These are phyloP conservation scores for Calocera cornea DNA, from an alignment of 768 basidiomycete genomes.

Conservation along the genomic window DNA sequence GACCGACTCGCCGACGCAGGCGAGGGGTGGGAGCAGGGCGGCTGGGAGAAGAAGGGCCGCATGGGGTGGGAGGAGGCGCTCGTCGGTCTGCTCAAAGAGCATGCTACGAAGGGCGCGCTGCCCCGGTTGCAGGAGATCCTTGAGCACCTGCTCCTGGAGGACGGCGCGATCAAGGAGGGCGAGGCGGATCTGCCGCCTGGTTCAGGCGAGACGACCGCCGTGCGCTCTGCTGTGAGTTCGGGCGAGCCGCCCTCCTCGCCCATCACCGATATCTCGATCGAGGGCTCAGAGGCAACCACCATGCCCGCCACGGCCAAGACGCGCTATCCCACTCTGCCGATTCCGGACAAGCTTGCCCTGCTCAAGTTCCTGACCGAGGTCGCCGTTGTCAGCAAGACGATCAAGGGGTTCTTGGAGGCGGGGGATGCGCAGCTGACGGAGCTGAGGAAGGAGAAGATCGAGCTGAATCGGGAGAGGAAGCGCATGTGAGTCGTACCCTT, in stretches of 20 bases:
- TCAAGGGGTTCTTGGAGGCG: conserved; percentile 79
- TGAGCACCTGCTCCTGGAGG: conserved; percentile 58
- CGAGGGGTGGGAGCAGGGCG: conserved; percentile 72
- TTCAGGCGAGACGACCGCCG: not conserved
- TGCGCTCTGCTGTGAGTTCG: not conserved
- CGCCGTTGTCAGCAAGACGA: conserved; percentile 76
- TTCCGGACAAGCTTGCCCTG: conserved; percentile 71
- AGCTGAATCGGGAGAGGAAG: conserved; percentile 81
- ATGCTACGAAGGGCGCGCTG: conserved; percentile 58
- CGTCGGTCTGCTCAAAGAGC: conserved; percentile 79
- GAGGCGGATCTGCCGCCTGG: conserved; percentile 8
- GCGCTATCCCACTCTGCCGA: conserved; percentile 58
- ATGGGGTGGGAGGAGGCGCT: conserved; percentile 88
- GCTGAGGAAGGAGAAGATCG: conserved; percentile 87
- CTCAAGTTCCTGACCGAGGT: conserved; percentile 80
- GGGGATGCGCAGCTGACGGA: conserved; percentile 85
- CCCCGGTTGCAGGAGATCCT: conserved; percentile 59
- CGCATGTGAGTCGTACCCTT: conserved; percentile 49
- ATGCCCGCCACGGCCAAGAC: conserved; percentile 30
- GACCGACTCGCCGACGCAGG: conserved; percentile 64
- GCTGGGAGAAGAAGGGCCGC: conserved; percentile 54
- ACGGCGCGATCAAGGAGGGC: conserved; percentile 19
- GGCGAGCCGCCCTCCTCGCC: conserved; percentile 12
- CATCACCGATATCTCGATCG: conserved; percentile 8
- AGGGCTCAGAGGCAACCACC: conserved; percentile 3